These are phyloP conservation scores for Exophiala alcalophila DNA, from an alignment of 2,329 filamentous ascomycete genomes.

Conservation along the genomic window DNA sequence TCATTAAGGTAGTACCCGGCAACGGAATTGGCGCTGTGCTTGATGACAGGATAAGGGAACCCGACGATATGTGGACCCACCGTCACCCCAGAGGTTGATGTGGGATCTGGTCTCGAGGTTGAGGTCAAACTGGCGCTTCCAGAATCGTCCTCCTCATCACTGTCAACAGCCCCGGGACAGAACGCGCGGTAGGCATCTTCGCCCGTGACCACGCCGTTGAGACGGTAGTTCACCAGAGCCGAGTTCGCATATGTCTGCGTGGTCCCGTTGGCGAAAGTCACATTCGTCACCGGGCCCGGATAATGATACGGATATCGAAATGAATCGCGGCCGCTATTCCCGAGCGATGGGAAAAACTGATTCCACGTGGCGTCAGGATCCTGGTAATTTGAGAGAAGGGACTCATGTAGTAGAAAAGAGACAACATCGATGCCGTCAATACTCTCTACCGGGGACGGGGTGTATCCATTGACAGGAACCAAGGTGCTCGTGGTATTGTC, in stretches of 20 bases:
- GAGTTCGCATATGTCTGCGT: constrained; percentile 30
- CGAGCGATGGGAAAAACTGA: constrained; percentile 31
- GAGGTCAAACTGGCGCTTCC: constrained; percentile 2
- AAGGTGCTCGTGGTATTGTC: constrained; percentile 4
- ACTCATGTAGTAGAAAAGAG: constrained; percentile 30
- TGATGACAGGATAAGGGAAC: constrained; percentile 41
- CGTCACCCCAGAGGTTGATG: constrained; percentile 7
- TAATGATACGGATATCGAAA: constrained; percentile 26
- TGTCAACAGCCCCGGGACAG: constrained; percentile 9
- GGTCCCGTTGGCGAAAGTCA: constrained; percentile 37
- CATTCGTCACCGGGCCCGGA: constrained; percentile 31
- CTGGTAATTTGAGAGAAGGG: constrained; percentile 20
- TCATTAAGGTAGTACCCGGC: constrained; percentile 48
- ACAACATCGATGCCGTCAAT: constrained; percentile 35
- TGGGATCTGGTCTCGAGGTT: constrained; percentile 3
- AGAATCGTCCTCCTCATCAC: not conserved
- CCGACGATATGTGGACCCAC: constrained; percentile 23
- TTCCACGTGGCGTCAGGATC: constrained; percentile 38
- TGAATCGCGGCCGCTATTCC: not conserved
- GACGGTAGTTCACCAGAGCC: constrained; percentile 23
- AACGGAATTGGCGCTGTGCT: constrained; percentile 38
- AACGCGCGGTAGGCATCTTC: constrained; percentile 26
- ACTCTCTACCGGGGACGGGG: constrained; percentile 32
- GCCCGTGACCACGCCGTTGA: constrained; percentile 31
- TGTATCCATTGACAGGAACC: constrained; percentile 18